Evolutionary conservation across 257 asterid genomes (phyloP), one percentile per base, ranked within the genome.

Genomic region (Primulina eburnea): DNA sequence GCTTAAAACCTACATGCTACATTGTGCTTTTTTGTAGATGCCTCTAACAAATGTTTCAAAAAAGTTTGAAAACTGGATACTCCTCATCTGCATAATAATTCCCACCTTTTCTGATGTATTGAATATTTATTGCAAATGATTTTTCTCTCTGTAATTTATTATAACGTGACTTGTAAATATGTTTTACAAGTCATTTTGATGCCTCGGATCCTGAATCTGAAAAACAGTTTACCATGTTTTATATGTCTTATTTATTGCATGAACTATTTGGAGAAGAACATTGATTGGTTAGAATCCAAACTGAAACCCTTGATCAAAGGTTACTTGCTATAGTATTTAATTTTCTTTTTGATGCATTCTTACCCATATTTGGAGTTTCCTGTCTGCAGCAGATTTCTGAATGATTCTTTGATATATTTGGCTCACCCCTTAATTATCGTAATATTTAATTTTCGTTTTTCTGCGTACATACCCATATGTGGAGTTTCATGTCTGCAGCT

Each of bases 231-330:
- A 43, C 68, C 57, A 50, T 79, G 60, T 60, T 53, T 68, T 76
- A n/a, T 78, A 91, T 97, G 99, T 66, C 96, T 94, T 63, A 83
- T 94, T 10, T 91, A 91, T 80, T 94, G 99, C 87, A 94, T 94
- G 97, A 92, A 94, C 78, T 94, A 85, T 81, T 80, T 94, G 86
- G 96, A 86, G 88, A 89, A 85, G 87, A 94, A 94, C 82, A 85
- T 90, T 14, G 97, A 91, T 77, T 94, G 97, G 99, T 74, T 94
- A 62, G 88, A 93, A 75, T 80, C 91, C 82, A 90, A 81, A 72
- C 83, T 93, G 81, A 81, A 84, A 79, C 95, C 97, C 72, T 90
- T 93, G 68, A 82, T 87, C 77, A 89, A 86, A 89, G 99, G 97
- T 93, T 77, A 28, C 30, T 28, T 28, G 65, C 71, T 66, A 61